phyloP scores from a whole-genome alignment of 257 asterid species.

The Solanum okadae region DNA sequence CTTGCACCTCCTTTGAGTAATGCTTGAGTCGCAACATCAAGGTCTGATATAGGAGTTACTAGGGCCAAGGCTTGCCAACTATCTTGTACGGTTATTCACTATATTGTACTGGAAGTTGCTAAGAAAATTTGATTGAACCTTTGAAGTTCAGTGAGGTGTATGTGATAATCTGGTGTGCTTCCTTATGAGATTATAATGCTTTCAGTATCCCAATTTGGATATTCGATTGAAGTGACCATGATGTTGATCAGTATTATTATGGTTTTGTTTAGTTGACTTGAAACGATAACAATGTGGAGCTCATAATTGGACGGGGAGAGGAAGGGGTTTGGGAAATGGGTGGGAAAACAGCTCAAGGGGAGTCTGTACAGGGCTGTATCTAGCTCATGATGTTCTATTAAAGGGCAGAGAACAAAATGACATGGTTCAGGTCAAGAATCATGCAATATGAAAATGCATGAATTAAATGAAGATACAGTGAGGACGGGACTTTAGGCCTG shows the following conservation, averaged over 20 bases:
- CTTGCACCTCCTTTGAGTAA: background rate
- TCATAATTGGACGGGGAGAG: background rate
- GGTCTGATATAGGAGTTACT: background rate
- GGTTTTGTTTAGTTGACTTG: background rate
- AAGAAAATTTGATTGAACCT: background rate
- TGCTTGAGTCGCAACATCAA: background rate
- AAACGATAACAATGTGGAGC: background rate
- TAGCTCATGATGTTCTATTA: background rate
- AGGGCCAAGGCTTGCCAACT: background rate
- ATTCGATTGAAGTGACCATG: background rate
- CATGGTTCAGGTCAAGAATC: background rate
- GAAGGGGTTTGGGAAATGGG: background rate
- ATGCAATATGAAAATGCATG: background rate
- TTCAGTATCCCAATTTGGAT: background rate
- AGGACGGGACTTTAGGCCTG: background rate
- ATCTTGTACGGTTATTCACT: background rate
- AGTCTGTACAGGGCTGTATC: background rate
- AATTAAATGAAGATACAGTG: background rate
- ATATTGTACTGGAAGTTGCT: background rate
- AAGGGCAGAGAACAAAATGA: background rate
- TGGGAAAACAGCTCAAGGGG: background rate
- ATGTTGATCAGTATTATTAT: background rate
- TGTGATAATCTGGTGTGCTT: background rate
- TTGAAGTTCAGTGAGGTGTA: background rate
- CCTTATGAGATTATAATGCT: background rate